Percentiles rank a stretch among this genome's conserved stretches.
Evolutionary conservation across 169 alveolate species (phyloP).

Genomic region (Sarcocystis neurona): DNA sequence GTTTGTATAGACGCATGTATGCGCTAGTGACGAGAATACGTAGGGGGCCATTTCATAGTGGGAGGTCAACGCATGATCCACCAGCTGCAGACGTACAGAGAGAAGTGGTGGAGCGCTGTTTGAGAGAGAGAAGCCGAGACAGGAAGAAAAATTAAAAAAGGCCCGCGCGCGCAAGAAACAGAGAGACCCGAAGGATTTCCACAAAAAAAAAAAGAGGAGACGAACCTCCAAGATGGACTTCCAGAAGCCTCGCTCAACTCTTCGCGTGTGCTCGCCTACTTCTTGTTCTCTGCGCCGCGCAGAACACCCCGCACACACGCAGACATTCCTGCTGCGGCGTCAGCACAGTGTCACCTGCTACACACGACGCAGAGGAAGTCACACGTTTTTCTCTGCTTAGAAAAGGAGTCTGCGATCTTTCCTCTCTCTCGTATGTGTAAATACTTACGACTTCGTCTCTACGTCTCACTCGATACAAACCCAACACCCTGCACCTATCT

Average conservation of each 20-base stretch:
- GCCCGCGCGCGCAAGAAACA: background rate
- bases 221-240: slow-evolving; percentile 56
- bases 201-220: background rate
- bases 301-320: background rate
- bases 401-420: background rate
- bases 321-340: background rate
- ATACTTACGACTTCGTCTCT: background rate
- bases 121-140: too few relatives aligned
- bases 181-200: background rate
- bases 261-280: slow-evolving; percentile 57
- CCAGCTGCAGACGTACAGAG: too few relatives aligned
- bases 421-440: background rate
- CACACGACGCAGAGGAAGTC: background rate
- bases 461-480: too few relatives aligned
- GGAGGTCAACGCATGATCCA: too few relatives aligned
- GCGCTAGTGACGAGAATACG: too few relatives aligned
- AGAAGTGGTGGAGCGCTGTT: too few relatives aligned
- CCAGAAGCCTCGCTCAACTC: slow-evolving; percentile 68
- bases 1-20: background rate
- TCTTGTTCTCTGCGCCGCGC: slow-evolving; percentile 43
- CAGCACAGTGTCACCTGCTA: too few relatives aligned
- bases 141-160: background rate
- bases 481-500: too few relatives aligned
- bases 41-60: too few relatives aligned
- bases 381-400: background rate